A percentile compares a stretch with the other conserved stretches of the same genome.
Evolutionary conservation across 2,329 filamentous ascomycete genomes (phyloP).

Genomic region (Alternaria sp.): DNA sequence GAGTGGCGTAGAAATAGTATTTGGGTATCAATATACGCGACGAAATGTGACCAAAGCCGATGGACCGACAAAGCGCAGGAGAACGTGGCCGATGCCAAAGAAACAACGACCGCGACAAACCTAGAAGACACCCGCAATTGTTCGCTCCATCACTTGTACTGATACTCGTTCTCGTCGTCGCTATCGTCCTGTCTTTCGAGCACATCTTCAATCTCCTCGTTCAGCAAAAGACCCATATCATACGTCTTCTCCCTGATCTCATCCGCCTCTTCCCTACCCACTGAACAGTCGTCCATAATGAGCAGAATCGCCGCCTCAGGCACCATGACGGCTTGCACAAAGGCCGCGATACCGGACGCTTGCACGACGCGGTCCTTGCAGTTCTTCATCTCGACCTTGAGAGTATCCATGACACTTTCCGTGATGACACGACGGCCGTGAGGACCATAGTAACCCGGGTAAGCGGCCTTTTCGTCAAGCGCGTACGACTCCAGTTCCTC

Average conservation of each 20-base stretch:
- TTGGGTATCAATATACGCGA: background rate
- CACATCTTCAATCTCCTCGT: slow-evolving; percentile 67
- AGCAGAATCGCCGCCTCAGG: slow-evolving; percentile 68
- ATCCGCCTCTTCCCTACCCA: slow-evolving; percentile 54
- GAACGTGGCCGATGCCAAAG: background rate
- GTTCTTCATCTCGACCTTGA: slow-evolving; percentile 36
- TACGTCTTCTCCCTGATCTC: slow-evolving; percentile 70
- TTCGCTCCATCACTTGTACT: background rate
- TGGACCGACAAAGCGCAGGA: too few relatives aligned
- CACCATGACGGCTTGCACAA: slow-evolving; percentile 64
- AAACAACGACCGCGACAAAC: background rate
- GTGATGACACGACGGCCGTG: slow-evolving; percentile 75
- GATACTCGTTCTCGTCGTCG: slow-evolving; percentile 23
- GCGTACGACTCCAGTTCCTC: slow-evolving; percentile 36
- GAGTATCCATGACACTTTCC: slow-evolving; percentile 44
- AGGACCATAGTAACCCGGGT: slow-evolving; percentile 80
- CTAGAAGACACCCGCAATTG: too few relatives aligned
- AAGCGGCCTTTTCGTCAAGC: slow-evolving; percentile 25
- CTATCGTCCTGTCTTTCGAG: slow-evolving; percentile 35
- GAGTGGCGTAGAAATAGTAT: background rate
- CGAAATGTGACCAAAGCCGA: background rate
- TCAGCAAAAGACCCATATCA: slow-evolving; percentile 69
- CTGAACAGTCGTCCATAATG: slow-evolving; percentile 63
- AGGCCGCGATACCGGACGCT: slow-evolving; percentile 38
- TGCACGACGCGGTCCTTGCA: slow-evolving; percentile 40